phyloP scores from a whole-genome alignment of 1,284 basidiomycete species.

The Abortiporus biennis region DNA sequence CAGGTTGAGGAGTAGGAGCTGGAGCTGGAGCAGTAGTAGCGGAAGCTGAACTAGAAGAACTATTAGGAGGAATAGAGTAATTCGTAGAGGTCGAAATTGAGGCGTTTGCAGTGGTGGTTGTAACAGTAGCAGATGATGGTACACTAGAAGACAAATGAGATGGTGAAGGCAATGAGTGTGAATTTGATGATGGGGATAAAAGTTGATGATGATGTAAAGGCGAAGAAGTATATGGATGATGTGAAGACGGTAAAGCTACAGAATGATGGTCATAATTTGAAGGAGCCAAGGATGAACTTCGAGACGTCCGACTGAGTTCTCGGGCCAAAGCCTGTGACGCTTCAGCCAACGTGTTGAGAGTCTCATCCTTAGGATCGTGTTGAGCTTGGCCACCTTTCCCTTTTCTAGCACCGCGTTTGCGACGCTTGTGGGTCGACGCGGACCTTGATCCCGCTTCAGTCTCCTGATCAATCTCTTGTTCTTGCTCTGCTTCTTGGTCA shows the following conservation, averaged over 20 bases:
- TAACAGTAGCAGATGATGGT: too few species aligned
- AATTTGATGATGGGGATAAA: too few species aligned
- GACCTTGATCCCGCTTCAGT: constrained; percentile 40
- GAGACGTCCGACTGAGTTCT: constrained; percentile 65
- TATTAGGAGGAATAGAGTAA: constrained; percentile 12
- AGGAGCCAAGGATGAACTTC: constrained; percentile 2
- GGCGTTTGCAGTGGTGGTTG: constrained; percentile 9
- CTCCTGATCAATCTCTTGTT: constrained; percentile 28
- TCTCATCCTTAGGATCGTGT: constrained; percentile 35
- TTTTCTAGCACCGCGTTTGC: constrained; percentile 76
- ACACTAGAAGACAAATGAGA: neutral
- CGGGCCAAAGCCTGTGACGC: constrained; percentile 81
- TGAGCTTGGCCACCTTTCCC: constrained; percentile 43
- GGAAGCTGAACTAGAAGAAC: too few species aligned
- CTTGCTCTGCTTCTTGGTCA: constrained; percentile 31
- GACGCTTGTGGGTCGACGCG: constrained; percentile 63
- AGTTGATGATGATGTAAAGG: too few species aligned
- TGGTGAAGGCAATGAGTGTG: too few species aligned
- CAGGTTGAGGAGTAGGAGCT: too few species aligned
- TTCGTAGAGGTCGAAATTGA: constrained; percentile 1
- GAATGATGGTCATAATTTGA: constrained; percentile 11
- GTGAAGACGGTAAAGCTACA: constrained; percentile 1
- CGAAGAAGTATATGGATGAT: neutral
- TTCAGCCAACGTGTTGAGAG: constrained; percentile 65
- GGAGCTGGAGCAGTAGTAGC: constrained; percentile 20